These are phyloP conservation scores for Keithomyces neogunnii DNA, from an alignment of 2,329 filamentous ascomycete genomes.

Conservation along the genomic window DNA sequence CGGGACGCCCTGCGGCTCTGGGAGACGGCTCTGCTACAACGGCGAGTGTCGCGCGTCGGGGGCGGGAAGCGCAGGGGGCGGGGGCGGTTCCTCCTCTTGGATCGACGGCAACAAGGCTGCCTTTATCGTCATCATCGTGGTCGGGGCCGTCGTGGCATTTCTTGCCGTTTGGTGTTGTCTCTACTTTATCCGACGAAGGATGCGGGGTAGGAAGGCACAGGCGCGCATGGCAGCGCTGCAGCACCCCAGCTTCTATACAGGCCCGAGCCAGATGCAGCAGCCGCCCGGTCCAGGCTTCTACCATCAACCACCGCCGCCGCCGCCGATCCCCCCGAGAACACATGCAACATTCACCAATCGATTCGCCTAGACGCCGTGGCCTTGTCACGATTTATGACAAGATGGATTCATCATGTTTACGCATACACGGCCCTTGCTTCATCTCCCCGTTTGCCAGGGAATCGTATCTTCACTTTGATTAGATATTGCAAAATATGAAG, in stretches of 20 bases:
- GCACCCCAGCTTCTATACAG: too few relatives aligned
- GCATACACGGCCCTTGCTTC: too few relatives aligned
- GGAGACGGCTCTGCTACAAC: conserved; percentile 51
- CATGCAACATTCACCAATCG: too few relatives aligned
- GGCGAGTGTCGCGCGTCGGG: conserved; percentile 31
- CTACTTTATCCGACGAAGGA: conserved; percentile 3
- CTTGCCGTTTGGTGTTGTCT: background rate
- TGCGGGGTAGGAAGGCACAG: conserved; percentile 1
- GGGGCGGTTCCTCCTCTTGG: conserved; percentile 1
- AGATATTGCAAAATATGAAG: too few relatives aligned
- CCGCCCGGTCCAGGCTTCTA: too few relatives aligned
- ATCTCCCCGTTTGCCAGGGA: too few relatives aligned
- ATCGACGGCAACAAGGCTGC: background rate
- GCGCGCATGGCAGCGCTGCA: conserved; percentile 1
- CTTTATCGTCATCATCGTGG: conserved; percentile 2
- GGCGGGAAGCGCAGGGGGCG: background rate
- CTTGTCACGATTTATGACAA: too few relatives aligned
- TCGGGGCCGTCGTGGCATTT: background rate
- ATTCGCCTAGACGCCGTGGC: too few relatives aligned
- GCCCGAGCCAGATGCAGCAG: background rate
- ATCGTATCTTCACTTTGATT: too few relatives aligned
- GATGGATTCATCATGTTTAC: too few relatives aligned
- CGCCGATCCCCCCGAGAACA: too few relatives aligned
- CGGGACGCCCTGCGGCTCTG: conserved; percentile 70
- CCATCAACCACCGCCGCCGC: background rate